Evolutionary conservation across 1,139 yeast species (phyloP), one percentile per base, ranked within the genome.

Genomic region (Nadsonia commutata): DNA sequence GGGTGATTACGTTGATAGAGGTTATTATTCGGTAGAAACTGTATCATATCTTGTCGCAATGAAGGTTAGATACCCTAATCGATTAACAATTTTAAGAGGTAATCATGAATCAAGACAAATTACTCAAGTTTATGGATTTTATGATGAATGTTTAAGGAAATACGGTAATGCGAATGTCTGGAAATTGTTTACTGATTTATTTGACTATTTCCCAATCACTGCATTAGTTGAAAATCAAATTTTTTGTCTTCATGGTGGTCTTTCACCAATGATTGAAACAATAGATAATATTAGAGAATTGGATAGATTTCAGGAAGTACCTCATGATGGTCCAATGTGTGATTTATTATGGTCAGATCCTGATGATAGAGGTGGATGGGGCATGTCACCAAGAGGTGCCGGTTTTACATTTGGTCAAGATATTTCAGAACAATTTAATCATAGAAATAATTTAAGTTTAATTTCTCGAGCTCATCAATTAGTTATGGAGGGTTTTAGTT

Each of bases 251-350:
- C 98, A 90, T 66, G 98, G 98, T 41, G 98, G 98, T 1, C 71
- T 90, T 49, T 83, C 95, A 20, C 98, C 98, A 44, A 86, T 84
- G 71, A 80, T 93, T 54, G 84, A 82, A 56, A 76, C 86, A 40
- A 76, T 90, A 49, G 95, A 85, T 62, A 94, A 85, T 63, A 94
- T 90, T 46, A 70, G 94, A 52, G 78, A 80, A 50, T 75, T 86
- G 49, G 90, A 85, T 63, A 70, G 96, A 56, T 77, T 77, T 56
- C 97, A 90, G 66, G 98, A 90, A 65, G 97, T 90, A 43, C 98
- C 98, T 31, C 98, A 90, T 60, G 98, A 90, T 63, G 98, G 98
- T 36, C 95, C 96, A 43, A 90, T 90, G 95, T 90, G 97, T 65
- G 98, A 90, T 62, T 68, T 90, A 58, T 69, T 90, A 47, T 90